Evolutionary conservation across 352 stramenopile genomes (phyloP).

Genomic region (Pythium dissimile): DNA sequence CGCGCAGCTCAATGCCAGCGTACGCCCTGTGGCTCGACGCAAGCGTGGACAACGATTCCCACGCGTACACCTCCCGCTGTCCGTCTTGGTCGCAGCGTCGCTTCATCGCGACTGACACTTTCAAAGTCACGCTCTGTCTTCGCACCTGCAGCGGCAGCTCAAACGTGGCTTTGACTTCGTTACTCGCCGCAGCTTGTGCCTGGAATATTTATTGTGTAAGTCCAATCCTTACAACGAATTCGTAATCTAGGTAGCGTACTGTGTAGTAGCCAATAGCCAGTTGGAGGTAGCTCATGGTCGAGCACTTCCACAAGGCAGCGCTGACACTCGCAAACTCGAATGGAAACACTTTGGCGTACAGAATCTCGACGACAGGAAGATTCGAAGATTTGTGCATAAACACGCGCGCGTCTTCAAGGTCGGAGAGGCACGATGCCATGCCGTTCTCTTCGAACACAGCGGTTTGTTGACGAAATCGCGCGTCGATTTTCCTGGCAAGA

Average conservation of each 20-base stretch:
- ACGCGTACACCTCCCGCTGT: slow-evolving; percentile 3
- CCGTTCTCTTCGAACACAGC: not conserved
- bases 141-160: not conserved
- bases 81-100: not conserved
- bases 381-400: not conserved
- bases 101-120: slow-evolving; percentile 1
- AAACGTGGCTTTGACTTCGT: not conserved
- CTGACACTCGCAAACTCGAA: not conserved
- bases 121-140: not conserved
- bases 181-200: not conserved
- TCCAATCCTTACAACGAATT: too few species aligned
- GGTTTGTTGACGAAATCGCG: not conserved
- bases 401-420: slow-evolving; percentile 2
- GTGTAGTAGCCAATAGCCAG: not conserved
- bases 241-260: not conserved
- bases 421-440: not conserved
- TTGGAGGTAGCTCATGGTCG: not conserved
- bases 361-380: not conserved
- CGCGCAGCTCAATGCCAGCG: not conserved
- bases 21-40: not conserved
- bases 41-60: not conserved
- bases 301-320: slow-evolving; percentile 6
- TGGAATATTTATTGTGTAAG: too few species aligned
- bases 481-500: not conserved
- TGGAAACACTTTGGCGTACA: not conserved